A percentile compares a stretch with the other conserved stretches of the same genome.
Conservation (phyloP, 495 filamentous ascomycete species). For the Hyaloscypha hepaticicola region DNA sequence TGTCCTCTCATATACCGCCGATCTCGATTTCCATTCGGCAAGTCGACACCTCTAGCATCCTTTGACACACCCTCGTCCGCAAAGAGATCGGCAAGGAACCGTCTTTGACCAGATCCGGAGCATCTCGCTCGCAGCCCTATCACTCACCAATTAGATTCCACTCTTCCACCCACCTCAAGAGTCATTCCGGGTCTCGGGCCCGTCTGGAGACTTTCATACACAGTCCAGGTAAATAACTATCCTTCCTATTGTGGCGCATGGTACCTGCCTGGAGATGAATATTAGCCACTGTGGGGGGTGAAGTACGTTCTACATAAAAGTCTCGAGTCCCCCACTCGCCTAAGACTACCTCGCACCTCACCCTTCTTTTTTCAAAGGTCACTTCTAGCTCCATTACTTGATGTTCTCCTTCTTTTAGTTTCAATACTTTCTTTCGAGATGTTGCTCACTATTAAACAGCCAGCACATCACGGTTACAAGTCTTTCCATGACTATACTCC, state of each 20-base stretch:
- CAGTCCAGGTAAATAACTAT: constrained; percentile 18
- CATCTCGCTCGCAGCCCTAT: constrained; percentile 19
- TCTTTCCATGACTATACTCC: constrained; percentile 65
- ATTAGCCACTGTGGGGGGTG: constrained; percentile 27
- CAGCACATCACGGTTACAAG: constrained; percentile 63
- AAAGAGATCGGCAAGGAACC: constrained; percentile 18
- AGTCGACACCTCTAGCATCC: constrained; percentile 15
- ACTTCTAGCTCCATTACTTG: constrained; percentile 28
- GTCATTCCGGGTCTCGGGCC: constrained; percentile 11
- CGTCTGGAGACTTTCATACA: constrained; percentile 20
- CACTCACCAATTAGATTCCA: constrained; percentile 23
- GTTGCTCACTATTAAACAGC: constrained; percentile 71
- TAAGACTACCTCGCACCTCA: constrained; percentile 6
- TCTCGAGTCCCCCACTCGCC: constrained; percentile 22
- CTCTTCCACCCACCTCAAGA: constrained; percentile 14
- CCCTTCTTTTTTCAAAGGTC: constrained; percentile 26
- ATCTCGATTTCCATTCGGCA: constrained; percentile 24
- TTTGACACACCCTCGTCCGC: constrained; percentile 8
- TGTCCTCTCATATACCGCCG: constrained; percentile 14
- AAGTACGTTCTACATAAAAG: constrained; percentile 23
- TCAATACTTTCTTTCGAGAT: constrained; percentile 36
- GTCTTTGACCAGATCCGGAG: constrained; percentile 20
- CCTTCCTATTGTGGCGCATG: constrained; percentile 24
- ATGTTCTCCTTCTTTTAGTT: constrained; percentile 25
- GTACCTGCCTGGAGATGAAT: constrained; percentile 29